A percentile compares a stretch with the other conserved stretches of the same genome.
phyloP scores from a whole-genome alignment of 495 filamentous ascomycete genomes.

The Neurospora sp. region DNA sequence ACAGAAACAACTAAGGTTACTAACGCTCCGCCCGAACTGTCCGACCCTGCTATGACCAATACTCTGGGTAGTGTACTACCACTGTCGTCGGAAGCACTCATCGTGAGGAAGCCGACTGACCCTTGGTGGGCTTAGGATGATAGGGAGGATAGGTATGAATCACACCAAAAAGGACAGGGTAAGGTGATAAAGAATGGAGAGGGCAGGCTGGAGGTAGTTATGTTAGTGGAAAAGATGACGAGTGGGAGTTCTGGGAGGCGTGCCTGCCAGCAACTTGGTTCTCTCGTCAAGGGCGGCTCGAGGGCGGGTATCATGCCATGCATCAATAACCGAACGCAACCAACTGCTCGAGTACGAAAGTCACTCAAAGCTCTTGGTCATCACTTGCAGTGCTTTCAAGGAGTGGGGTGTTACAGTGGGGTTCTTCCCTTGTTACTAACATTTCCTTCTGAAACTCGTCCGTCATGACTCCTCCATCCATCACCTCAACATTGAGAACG shows the following conservation, averaged over 20 bases:
- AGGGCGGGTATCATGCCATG: not conserved
- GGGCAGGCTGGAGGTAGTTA: not conserved
- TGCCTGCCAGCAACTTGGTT: not conserved
- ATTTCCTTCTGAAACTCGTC: not conserved
- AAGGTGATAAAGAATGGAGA: not conserved
- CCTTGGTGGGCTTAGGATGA: not conserved
- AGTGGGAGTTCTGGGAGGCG: not conserved
- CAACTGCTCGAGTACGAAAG: not conserved
- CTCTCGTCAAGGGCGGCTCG: not conserved
- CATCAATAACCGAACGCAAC: not conserved
- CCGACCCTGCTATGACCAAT: slow-evolving; percentile 80
- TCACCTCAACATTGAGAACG: not conserved
- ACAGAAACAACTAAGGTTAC: slow-evolving; percentile 17
- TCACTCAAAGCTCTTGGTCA: not conserved
- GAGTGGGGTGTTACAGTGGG: not conserved
- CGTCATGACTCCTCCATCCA: not conserved
- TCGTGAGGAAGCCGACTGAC: not conserved
- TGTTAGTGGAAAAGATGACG: not conserved
- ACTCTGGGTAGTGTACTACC: slow-evolving; percentile 32
- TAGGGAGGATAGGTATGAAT: not conserved
- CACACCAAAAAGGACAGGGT: not conserved
- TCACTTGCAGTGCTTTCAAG: not conserved
- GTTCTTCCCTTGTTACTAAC: not conserved
- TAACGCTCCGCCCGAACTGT: slow-evolving; percentile 84
- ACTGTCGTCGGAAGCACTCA: not conserved